phyloP scores from a whole-genome alignment of 1,284 basidiomycete species.

The Neolentinus lepideus region DNA sequence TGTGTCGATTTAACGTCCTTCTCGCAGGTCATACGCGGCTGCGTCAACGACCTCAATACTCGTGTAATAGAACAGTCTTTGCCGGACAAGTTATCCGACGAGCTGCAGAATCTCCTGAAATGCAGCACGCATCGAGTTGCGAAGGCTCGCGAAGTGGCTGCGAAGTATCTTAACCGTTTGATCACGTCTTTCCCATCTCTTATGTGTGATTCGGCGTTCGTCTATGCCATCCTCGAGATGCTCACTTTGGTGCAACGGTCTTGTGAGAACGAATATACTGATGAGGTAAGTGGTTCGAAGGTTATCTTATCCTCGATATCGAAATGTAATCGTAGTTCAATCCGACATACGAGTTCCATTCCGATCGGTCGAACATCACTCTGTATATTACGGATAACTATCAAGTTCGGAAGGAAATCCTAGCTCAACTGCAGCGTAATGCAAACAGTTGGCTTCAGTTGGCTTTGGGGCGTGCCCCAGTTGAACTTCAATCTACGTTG shows the following conservation, averaged over 20 bases:
- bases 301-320: not conserved
- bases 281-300: conserved; percentile 59
- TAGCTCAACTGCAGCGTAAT: conserved; percentile 67
- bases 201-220: conserved; percentile 85
- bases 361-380: conserved; percentile 68
- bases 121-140: conserved; percentile 79
- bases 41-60: conserved; percentile 60
- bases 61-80: conserved; percentile 79
- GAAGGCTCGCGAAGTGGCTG: conserved; percentile 78
- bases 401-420: conserved; percentile 78
- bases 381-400: conserved; percentile 89
- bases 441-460: conserved; percentile 81
- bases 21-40: conserved; percentile 64
- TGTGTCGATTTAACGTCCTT: not conserved
- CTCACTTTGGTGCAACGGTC: conserved; percentile 84
- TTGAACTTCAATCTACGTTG: conserved; percentile 88
- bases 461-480: conserved; percentile 81
- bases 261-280: conserved; percentile 87
- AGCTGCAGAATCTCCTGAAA: conserved; percentile 75
- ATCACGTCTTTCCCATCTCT: conserved; percentile 93
- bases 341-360: conserved; percentile 78
- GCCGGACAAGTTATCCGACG: conserved; percentile 63
- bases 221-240: conserved; percentile 88
- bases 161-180: conserved; percentile 78
- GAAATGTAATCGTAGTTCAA: conserved; percentile 58